Base-by-base conservation (phyloP, 164 flowering plant genomes). In the Berberis vulgaris region DNA sequence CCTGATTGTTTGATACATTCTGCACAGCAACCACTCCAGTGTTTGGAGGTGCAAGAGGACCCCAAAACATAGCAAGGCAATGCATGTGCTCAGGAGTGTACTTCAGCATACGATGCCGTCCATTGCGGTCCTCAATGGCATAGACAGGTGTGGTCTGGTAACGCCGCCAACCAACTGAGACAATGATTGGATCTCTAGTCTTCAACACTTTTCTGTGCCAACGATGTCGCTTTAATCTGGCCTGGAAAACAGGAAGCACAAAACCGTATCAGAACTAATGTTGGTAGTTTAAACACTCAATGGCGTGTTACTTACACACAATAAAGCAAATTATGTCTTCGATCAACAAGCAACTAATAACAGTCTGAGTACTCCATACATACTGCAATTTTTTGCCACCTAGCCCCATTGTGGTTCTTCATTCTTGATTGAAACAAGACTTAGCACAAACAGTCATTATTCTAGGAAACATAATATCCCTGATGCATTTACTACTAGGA, bases 81-180 rank as follows among this genome's bases (percentile, higher is more conserved):
- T 91, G 97, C 96, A 85, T 86, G 78, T 91, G 99, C 60, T 94
- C 99, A 65, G 93, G 96, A 64, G 99, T 91, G 65, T 94, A 91
- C 71, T 94, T 94, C 4, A 89, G 87, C 96, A 89, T 87, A 52
- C 99, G 95, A 66, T 80, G 86, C 56, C 97, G 88, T 57, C 96
- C 95, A 84, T 89, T 87, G 1, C 2, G 68, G 65, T 94, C 98
- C 76, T 94, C 96, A 63, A 81, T 85, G 45, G 89, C 89, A 82
- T 91, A 94, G 58, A 94, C 73, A 65, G 98, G 98, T 38, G 67
- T 74, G 5, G 92, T 94, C 76, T 94, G 96, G 73, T 86, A 94
- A 45, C 97, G 92, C 72, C 98, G 87, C 98, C 98, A 94, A 54
- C 97, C 98, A 78, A 94, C 79, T 47, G 98, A 94, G 46, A 91